Base-by-base conservation (phyloP, 73 alveolate species). In the Breviolum minutum region DNA sequence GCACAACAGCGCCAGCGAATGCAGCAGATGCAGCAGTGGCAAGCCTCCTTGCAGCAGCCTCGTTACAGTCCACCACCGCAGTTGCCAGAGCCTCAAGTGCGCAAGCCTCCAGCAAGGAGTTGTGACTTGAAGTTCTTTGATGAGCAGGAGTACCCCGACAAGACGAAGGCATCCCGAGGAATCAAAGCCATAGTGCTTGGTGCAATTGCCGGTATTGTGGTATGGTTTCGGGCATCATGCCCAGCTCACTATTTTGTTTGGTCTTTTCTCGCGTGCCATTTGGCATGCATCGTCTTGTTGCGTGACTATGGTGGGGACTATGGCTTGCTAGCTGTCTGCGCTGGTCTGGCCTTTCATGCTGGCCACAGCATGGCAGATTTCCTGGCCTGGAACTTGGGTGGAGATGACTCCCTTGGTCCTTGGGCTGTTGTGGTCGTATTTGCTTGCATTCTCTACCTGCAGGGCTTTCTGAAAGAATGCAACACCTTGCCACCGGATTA, bases 401-500 rank as follows among this genome's bases (percentile, higher is more conserved):
- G 88, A 5, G 97, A 70, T 10, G 97, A 91, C 54, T 91, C 97
- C 12, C 73, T 91, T 61, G 97, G 97, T 54, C 97, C 97, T 27
- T 91, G 97, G 97, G 63, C 97, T 63, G 30, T 54, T 20, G 97
- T 91, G 61, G 97, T 91, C 29, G 73, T 91, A 10, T 91, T 70
- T 54, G 96, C 88, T 20, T 91, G 97, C 84, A 40, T 70, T 73
- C 87, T 91, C 11, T 91, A 74, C 97, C 88, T 91, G 30, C 97
- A 91, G 88, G 63, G 88, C 32, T 91, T 26, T 83, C 19, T 70
- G 89, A 91, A 73, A 74, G 97, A 91, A 73, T 73, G 89, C 63
- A 63, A 17, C 40, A 91, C 97, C 63, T 63, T 91, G 88, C 97
- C 97, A 29, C 97, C 97, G 74, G 97, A 91, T 77, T 91, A 91